phyloP scores from a whole-genome alignment of 441 rosid genomes.

The Flueggea neowawraea region DNA sequence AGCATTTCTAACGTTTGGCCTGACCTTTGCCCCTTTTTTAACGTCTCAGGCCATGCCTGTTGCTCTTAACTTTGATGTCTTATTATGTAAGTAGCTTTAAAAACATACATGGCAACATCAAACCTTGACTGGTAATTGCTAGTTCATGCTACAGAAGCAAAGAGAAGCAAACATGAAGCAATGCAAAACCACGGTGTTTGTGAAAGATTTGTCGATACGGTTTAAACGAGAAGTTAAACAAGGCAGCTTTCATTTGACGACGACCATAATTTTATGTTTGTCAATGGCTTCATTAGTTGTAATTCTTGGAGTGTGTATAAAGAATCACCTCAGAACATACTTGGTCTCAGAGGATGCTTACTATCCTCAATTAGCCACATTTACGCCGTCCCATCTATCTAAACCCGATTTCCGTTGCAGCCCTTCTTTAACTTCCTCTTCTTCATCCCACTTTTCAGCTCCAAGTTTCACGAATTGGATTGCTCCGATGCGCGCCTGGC shows the following conservation, averaged over 20 bases:
- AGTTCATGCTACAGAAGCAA: no score
- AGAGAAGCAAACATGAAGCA: constrained; percentile 15
- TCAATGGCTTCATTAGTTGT: constrained; percentile 19
- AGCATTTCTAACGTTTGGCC: no score
- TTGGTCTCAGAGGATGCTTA: constrained; percentile 17
- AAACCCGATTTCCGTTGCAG: constrained; percentile 7
- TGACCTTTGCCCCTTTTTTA: no score
- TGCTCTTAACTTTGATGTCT: no score
- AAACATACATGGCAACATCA: no score
- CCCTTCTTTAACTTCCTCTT: constrained; percentile 9
- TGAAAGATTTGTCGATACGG: constrained; percentile 14
- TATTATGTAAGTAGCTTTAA: no score
- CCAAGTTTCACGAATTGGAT: background rate
- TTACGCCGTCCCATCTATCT: constrained; percentile 5
- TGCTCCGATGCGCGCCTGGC: constrained; percentile 12
- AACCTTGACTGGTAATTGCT: no score
- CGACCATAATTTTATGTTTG: constrained; percentile 13
- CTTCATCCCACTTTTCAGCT: background rate
- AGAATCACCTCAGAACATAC: constrained; percentile 12
- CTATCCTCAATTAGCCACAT: constrained; percentile 3
- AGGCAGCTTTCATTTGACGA: constrained; percentile 5
- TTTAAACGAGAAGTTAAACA: constrained; percentile 14
- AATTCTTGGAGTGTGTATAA: constrained; percentile 18
- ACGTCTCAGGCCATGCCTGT: no score
- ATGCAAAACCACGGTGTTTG: constrained; percentile 11